phyloP scores from a whole-genome alignment of 192 early-diverging fungal genomes.

The Rhizophagus clarus region DNA sequence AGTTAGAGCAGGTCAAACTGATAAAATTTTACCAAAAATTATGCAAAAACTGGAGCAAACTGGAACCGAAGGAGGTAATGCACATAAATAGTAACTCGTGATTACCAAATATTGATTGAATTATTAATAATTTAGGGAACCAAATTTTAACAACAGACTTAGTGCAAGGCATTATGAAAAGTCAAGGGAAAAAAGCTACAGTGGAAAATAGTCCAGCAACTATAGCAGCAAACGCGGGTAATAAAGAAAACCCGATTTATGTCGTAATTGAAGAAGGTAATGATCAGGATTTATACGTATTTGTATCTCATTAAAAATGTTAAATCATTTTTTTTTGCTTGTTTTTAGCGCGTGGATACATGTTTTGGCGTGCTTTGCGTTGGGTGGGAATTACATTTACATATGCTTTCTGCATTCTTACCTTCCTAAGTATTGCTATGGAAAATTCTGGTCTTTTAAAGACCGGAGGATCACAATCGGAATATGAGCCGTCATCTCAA shows the following conservation, averaged over 20 bases:
- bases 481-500: constrained; percentile 58
- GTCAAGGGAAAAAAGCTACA: constrained; percentile 34
- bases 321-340: not conserved
- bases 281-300: not conserved
- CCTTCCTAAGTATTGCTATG: constrained; percentile 64
- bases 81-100: constrained; percentile 24
- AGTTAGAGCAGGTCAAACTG: constrained; percentile 52
- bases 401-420: constrained; percentile 73
- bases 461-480: constrained; percentile 56
- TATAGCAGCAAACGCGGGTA: constrained; percentile 41
- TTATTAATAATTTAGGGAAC: constrained; percentile 1
- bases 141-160: constrained; percentile 21
- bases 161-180: constrained; percentile 36
- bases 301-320: not conserved
- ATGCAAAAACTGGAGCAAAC: constrained; percentile 52
- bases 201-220: constrained; percentile 38
- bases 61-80: constrained; percentile 31
- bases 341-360: constrained; percentile 53
- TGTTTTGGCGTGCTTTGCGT: constrained; percentile 59
- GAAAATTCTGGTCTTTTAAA: constrained; percentile 74
- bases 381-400: constrained; percentile 64
- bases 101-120: constrained; percentile 15
- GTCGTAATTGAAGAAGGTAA: constrained; percentile 63
- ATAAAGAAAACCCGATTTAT: constrained; percentile 63
- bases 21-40: constrained; percentile 57